Base-by-base conservation (phyloP, 2,329 filamentous ascomycete species). In the Alternaria dauci region DNA sequence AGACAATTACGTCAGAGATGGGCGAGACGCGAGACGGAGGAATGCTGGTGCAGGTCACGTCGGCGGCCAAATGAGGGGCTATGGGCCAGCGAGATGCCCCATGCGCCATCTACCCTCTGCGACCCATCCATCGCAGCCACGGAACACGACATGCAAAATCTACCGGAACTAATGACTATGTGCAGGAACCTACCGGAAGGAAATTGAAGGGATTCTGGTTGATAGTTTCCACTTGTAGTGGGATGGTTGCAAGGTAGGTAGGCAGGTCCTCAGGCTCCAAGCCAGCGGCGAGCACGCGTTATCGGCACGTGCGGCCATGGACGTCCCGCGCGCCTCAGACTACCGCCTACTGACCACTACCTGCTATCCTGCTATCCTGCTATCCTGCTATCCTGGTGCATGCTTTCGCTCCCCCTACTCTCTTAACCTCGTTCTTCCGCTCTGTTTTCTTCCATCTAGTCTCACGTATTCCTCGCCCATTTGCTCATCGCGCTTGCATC, bases 221-320 rank as follows among this genome's bases (percentile, higher is more conserved):
- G 9, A 42, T 12, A 5, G 23, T 23, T 42, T 12, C 8, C 14
- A 42, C 9, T 23, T 23, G 39, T 12, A 14, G 39, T 23, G 8
- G 39, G 18, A 42, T 7, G 3, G 39, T 23, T 14, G 39, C 7
- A 42, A 14, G 20, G 53, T 42, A 16, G 44, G 25, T 25, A 14
- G 20, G 53, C 34, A 16, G 44, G 25, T 25, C 4, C 30, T 12
- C 16, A 20, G 46, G 28, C 36, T 38, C 16, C 34, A n/a, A 36
- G 39, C 26, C 8, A 23, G 53, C 44, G 34, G 36, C 46, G 46
- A 26, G 47, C 56, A 56, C 53, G 48, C 47, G 58, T 58, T 58
- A 58, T 52, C 55, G 44, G 55, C 52, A 38, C 53, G 38, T 48
- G 30, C 46, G 18, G 20, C 30, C 32, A 38, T 30, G 23, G 18